A percentile compares a stretch with the other conserved stretches of the same genome.
Evolutionary conservation across 2,329 filamentous ascomycete genomes (phyloP).

Genomic region (Aspergillus floridensis): DNA sequence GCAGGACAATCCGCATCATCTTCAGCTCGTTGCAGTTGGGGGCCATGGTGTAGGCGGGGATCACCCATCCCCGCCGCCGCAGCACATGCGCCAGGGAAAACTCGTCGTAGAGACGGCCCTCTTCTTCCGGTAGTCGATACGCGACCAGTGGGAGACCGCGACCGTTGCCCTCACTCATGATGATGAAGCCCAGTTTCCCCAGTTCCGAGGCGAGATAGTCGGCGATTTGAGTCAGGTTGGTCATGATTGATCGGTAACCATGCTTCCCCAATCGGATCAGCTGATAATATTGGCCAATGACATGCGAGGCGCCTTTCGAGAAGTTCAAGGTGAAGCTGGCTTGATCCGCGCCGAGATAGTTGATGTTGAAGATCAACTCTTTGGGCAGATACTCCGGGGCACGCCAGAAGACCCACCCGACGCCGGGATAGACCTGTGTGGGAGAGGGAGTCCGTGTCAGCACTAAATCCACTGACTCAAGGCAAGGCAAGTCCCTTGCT

Average conservation of each 20-base stretch:
- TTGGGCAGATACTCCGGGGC: constrained; percentile 64
- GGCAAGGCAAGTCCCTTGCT: too few relatives aligned
- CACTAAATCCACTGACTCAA: too few relatives aligned
- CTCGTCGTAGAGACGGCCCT: constrained; percentile 63
- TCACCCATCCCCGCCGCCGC: constrained; percentile 81
- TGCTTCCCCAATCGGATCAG: constrained; percentile 67
- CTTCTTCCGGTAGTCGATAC: constrained; percentile 66
- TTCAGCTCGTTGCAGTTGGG: constrained; percentile 78
- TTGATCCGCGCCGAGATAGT: constrained; percentile 70
- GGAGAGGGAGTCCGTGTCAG: neutral
- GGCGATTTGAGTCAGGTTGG: constrained; percentile 80
- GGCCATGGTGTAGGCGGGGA: constrained; percentile 95
- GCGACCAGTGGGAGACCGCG: constrained; percentile 82
- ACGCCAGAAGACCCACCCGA: constrained; percentile 70
- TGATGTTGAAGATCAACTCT: constrained; percentile 67
- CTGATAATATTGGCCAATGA: constrained; percentile 72
- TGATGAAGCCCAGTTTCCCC: constrained; percentile 71
- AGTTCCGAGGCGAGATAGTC: constrained; percentile 77
- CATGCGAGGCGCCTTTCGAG: constrained; percentile 66
- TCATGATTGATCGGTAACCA: constrained; percentile 62
- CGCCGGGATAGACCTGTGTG: constrained; percentile 56
- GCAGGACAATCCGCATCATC: constrained; percentile 85
- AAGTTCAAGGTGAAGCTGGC: constrained; percentile 71
- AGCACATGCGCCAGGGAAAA: constrained; percentile 78
- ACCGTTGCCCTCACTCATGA: constrained; percentile 78